Percentiles rank a stretch among this genome's conserved stretches.
These are phyloP conservation scores for Tricholoma terreum DNA, from an alignment of 768 basidiomycete species.

Conservation along the genomic window DNA sequence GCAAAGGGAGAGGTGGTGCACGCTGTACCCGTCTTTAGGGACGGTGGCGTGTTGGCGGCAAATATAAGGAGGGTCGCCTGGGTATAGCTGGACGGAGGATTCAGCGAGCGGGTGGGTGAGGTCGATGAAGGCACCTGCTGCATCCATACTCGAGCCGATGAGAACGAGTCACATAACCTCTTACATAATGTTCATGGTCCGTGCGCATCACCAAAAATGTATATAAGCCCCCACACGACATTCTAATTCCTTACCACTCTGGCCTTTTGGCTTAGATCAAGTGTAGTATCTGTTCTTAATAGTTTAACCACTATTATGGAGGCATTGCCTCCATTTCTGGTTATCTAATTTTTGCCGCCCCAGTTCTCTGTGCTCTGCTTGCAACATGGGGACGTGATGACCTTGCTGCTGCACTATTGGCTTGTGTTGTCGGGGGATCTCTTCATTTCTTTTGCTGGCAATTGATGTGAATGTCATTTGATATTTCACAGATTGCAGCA, in stretches of 20 bases:
- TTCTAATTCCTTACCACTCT: slow-evolving; percentile 65
- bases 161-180: neutral
- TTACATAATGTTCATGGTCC: no score
- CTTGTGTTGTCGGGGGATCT: slow-evolving; percentile 66
- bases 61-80: slow-evolving; percentile 50
- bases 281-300: slow-evolving; percentile 97
- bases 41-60: slow-evolving; percentile 38
- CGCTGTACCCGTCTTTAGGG: slow-evolving; percentile 44
- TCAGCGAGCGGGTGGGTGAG: slow-evolving; percentile 49
- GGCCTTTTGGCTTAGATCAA: slow-evolving; percentile 97
- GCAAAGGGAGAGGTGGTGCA: slow-evolving; percentile 52
- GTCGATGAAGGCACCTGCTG: slow-evolving; percentile 40
- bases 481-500: slow-evolving; percentile 9
- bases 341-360: slow-evolving; percentile 57
- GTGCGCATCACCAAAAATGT: slow-evolving; percentile 6
- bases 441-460: slow-evolving; percentile 12
- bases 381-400: slow-evolving; percentile 54
- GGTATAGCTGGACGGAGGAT: slow-evolving; percentile 45
- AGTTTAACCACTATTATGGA: slow-evolving; percentile 68
- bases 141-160: no score
- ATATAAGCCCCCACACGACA: slow-evolving; percentile 1
- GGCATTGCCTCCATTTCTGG: slow-evolving; percentile 52
- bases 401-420: slow-evolving; percentile 54
- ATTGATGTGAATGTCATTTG: slow-evolving; percentile 7
- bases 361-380: slow-evolving; percentile 55